These are phyloP conservation scores for Sicyos baderoa DNA, from an alignment of 306 rosid genomes.

Conservation along the genomic window DNA sequence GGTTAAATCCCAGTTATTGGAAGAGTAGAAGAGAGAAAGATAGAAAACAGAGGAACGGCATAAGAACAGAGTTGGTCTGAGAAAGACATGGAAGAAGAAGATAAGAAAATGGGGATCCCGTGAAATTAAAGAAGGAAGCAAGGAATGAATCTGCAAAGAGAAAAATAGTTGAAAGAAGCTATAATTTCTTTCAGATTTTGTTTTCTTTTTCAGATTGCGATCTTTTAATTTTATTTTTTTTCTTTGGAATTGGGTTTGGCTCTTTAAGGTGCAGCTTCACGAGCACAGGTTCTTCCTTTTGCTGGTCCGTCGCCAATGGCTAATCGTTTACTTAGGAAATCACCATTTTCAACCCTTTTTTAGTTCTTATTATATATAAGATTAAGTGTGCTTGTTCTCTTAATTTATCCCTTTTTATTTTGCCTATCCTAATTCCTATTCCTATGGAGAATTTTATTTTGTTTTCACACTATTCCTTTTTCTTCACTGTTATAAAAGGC, in stretches of 20 bases:
- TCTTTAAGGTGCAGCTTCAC: slow-evolving; percentile 13
- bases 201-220: neutral
- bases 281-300: slow-evolving; percentile 16
- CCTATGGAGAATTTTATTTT: too few relatives aligned
- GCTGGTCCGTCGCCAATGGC: slow-evolving; percentile 12
- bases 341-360: slow-evolving; percentile 5
- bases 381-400: neutral
- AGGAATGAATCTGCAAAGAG: slow-evolving; percentile 52
- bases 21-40: neutral
- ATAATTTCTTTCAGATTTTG: too few relatives aligned
- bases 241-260: too few relatives aligned
- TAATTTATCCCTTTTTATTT: neutral
- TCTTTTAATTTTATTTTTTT: too few relatives aligned
- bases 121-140: slow-evolving; percentile 81
- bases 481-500: too few relatives aligned
- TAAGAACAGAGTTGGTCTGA: slow-evolving; percentile 10
- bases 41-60: neutral
- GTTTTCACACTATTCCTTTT: too few relatives aligned
- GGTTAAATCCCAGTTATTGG: neutral
- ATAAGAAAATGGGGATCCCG: slow-evolving; percentile 66
- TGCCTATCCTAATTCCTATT: neutral
- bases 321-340: slow-evolving; percentile 1
- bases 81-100: slow-evolving; percentile 17
- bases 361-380: neutral
- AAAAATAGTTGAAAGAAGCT: slow-evolving; percentile 11